Evolutionary conservation across 2,329 filamentous ascomycete genomes (phyloP), one percentile per base, ranked within the genome.

Genomic region (Xylaria hypoxylon): DNA sequence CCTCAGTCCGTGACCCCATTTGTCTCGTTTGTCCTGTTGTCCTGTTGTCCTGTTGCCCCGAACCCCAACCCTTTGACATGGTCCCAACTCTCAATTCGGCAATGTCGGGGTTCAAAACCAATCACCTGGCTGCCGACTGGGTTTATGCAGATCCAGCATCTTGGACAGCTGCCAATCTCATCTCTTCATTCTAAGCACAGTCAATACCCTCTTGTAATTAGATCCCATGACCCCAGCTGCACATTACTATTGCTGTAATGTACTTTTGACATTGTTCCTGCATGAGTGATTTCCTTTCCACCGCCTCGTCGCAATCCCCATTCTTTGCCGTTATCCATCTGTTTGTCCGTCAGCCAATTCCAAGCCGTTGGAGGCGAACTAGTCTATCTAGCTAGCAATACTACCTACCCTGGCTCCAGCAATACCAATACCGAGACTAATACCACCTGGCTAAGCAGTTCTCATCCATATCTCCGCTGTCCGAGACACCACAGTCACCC

Each of bases 401-500:
- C 28, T 48, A 42, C 38, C 24, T n/a, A n/a, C n/a, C 31, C 5
- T 5, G 31, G 31, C 47, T 52, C 22, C 45, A 52, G 48, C 48
- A 38, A 38, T 51, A 26, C 50, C 31, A 38, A 26, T 28, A 45
- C 24, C 22, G n/a, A 53, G n/a, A 71, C 68, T 73, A 59, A 71
- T 63, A 62, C 44, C 60, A 28, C 51, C 44, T 62, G 17, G 44
- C 59, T 24, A 59, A 62, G 52, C 65, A 75, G 73, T 50, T 68
- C 62, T 71, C 73, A 22, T 57, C 70, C 53, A 8, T 59, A 42
- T 68, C 70, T 66, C 67, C 71, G 53, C 71, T 69, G 15, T 73
- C 72, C 67, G 72, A 71, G 62, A 66, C 71, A 63, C 67, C 67
- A n/a, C 65, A 72, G 48, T 73, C 73, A 44, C 71, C 72, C 63